Conservation (phyloP, 2,329 filamentous ascomycete genomes). For the Colletotrichum navitas region DNA sequence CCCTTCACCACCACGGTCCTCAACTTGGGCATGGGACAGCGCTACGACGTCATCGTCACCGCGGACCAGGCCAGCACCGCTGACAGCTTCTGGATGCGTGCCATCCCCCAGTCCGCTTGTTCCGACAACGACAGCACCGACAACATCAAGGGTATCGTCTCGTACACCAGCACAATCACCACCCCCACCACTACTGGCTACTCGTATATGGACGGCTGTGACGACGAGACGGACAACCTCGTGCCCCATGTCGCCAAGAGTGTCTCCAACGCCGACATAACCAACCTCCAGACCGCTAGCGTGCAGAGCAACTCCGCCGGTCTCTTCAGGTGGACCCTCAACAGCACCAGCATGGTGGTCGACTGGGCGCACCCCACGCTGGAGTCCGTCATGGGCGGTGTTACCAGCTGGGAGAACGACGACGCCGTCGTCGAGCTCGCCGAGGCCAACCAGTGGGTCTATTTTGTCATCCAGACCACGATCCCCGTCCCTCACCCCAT, state of each 20-base stretch:
- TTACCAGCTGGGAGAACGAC: constrained; percentile 42
- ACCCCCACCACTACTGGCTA: constrained; percentile 41
- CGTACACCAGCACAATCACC: constrained; percentile 50
- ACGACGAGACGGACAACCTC: constrained; percentile 53
- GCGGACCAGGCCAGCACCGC: constrained; percentile 50
- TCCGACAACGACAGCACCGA: constrained; percentile 54
- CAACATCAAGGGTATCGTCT: constrained; percentile 64
- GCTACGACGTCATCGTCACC: constrained; percentile 62
- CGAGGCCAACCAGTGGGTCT: constrained; percentile 48
- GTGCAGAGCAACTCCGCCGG: constrained; percentile 46
- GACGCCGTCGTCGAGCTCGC: constrained; percentile 49
- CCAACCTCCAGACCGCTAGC: constrained; percentile 48
- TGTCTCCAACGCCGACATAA: constrained; percentile 48
- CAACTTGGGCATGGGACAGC: constrained; percentile 61
- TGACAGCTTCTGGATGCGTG: constrained; percentile 63
- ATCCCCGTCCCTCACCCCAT: constrained; percentile 50
- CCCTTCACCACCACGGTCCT: constrained; percentile 66
- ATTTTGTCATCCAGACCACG: constrained; percentile 48
- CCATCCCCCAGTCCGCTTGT: constrained; percentile 58
- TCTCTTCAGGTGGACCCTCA: constrained; percentile 62
- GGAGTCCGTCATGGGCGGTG: constrained; percentile 43
- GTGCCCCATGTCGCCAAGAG: constrained; percentile 51
- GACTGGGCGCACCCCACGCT: constrained; percentile 51
- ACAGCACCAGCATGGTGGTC: constrained; percentile 50
- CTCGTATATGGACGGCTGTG: constrained; percentile 47